These are phyloP conservation scores for Clohesyomyces aquaticus DNA, from an alignment of 495 filamentous ascomycete genomes.

Conservation along the genomic window DNA sequence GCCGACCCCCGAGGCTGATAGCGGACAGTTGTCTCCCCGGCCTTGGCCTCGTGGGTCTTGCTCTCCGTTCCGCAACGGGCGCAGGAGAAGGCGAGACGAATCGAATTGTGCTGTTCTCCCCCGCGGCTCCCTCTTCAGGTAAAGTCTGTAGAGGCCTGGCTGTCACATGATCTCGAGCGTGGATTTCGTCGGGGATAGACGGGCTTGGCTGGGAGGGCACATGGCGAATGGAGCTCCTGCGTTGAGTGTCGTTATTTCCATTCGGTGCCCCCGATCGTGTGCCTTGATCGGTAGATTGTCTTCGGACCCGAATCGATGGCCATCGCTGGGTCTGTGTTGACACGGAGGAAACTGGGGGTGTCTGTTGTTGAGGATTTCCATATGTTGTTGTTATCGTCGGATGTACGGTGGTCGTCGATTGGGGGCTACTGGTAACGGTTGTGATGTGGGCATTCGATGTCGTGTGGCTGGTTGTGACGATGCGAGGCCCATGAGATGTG, in stretches of 20 bases:
- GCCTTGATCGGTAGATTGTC: conserved; percentile 6
- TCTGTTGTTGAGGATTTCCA: neutral
- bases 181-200: conserved; percentile 21
- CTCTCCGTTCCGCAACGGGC: neutral
- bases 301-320: conserved; percentile 23
- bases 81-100: conserved; percentile 1
- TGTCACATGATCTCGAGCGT: conserved; percentile 31
- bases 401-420: neutral
- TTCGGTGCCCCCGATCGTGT: neutral
- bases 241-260: neutral
- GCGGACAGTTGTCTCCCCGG: conserved; percentile 19
- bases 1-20: conserved; percentile 10
- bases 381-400: conserved; percentile 21
- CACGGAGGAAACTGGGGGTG: neutral
- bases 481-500: conserved; percentile 14
- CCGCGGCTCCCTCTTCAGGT: conserved; percentile 23
- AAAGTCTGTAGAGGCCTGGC: conserved; percentile 31
- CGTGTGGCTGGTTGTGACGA: conserved; percentile 15
- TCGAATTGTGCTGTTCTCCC: neutral
- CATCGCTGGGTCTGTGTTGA: conserved; percentile 22
- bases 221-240: conserved; percentile 30
- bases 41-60: conserved; percentile 16
- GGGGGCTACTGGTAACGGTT: conserved; percentile 13
- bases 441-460: neutral
- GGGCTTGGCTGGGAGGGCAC: conserved; percentile 14